These are phyloP conservation scores for Haematococcus sp. DNA, from an alignment of 139 green algal genomes.

Conservation along the genomic window DNA sequence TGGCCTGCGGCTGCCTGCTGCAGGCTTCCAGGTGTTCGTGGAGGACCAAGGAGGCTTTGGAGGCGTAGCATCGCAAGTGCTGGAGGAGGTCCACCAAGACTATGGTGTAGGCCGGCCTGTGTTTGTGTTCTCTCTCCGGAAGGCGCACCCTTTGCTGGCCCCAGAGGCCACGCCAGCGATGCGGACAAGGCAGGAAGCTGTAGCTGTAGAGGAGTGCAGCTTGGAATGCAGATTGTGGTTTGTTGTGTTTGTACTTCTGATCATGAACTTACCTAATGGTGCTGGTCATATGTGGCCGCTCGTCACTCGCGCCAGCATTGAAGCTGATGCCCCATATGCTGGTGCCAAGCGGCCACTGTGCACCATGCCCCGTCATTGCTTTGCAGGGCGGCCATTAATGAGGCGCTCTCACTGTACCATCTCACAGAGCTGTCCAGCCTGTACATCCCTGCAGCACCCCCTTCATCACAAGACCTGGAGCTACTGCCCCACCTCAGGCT, in stretches of 20 bases:
- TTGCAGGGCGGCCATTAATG: conserved; percentile 26
- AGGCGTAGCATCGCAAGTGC: conserved; percentile 21
- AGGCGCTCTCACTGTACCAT: conserved; percentile 29
- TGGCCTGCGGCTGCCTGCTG: not conserved
- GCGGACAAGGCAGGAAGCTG: no score
- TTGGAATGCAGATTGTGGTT: no score
- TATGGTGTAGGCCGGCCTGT: conserved; percentile 32
- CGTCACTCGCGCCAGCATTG: no score
- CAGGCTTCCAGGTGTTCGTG: conserved; percentile 62
- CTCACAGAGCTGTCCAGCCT: conserved; percentile 33
- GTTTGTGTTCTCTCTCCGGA: conserved; percentile 51
- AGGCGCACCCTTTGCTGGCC: not conserved
- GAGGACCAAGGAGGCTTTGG: conserved; percentile 67
- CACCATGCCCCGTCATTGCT: not conserved
- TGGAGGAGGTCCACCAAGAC: conserved; percentile 52
- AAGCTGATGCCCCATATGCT: no score
- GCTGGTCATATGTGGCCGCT: no score
- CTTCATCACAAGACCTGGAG: not conserved
- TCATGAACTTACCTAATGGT: no score
- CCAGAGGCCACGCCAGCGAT: no score
- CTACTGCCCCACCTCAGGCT: conserved; percentile 21
- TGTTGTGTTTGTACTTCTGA: no score
- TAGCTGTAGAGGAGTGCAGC: no score
- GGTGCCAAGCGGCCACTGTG: no score
- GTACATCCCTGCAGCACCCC: conserved; percentile 38